Evolutionary conservation across 2,329 filamentous ascomycete species (phyloP), one percentile per base, ranked within the genome.

Genomic region (Fusarium agapanthi): DNA sequence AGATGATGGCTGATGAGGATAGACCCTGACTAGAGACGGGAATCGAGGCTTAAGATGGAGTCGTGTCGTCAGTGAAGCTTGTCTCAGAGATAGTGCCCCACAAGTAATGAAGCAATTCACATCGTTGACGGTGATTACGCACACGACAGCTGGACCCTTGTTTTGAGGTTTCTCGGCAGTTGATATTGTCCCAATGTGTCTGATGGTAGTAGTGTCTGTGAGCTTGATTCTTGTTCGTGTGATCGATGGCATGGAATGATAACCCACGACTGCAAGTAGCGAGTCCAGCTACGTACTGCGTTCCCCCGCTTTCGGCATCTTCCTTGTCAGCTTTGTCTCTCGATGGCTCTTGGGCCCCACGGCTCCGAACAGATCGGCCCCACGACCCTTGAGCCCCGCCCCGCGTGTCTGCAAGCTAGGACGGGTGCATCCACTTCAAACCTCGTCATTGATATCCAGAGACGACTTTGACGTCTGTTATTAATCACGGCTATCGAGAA

Each of bases 371-470:
- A 47, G 69, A 61, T 60, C 72, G 70, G 70, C 57, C 70, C 72
- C 72, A 74, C 67, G 55, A 57, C 61, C 65, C 58, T 70, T 50
- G 26, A 64, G 67, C 71, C 71, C 71, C 70, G 43, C 72, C 69
- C 58, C 48, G 54, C 48, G 43, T 69, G 35, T 50, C 38, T 40
- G 37, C 50, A 61, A 20, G 32, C 32, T 41, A 48, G 48, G 47
- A 59, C 54, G 54, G 43, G 47, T 72, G 40, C 56, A 65, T 62
- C 57, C 72, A 70, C 61, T 70, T 62, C 53, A 59, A 45, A 65
- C 71, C 24, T 60, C 71, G 71, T 73, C 71, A 73, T 73, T 43
- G 34, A 73, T 69, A 74, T 73, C 51, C 28, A 35, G 47, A 50
- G 45, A 48, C 41, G 30, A 40, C 30, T 22, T 63, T 71, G 67